These are phyloP conservation scores for Dendrobium chrysotoxum DNA, from an alignment of 106 monocot species.

Conservation along the genomic window DNA sequence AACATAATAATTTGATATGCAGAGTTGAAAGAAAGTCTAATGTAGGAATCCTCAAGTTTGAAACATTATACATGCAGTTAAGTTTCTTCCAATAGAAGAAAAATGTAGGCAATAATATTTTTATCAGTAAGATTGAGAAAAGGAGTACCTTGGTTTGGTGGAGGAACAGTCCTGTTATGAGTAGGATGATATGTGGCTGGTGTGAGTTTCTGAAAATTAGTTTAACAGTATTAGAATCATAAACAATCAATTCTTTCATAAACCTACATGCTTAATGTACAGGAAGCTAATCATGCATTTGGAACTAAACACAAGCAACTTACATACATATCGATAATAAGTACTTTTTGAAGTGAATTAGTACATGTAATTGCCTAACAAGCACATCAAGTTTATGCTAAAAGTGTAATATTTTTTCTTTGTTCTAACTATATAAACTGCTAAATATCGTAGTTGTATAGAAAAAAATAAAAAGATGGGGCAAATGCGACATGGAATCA, in stretches of 20 bases:
- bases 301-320: not conserved
- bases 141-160: constrained; percentile 60
- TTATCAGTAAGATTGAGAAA: not conserved
- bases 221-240: constrained; percentile 7
- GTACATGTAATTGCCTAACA: not conserved
- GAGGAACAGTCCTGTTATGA: constrained; percentile 61
- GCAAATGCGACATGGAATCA: not conserved
- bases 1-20: too few species aligned
- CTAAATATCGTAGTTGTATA: not conserved
- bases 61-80: not conserved
- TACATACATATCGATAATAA: not conserved
- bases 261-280: not conserved
- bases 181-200: constrained; percentile 65
- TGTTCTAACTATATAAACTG: not conserved
- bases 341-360: not conserved
- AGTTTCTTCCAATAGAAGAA: not conserved
- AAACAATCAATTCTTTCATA: not conserved
- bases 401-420: not conserved
- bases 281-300: not conserved
- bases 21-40: too few species aligned
- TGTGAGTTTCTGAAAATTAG: constrained; percentile 53
- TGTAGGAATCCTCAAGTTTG: not conserved
- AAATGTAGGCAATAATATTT: not conserved
- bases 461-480: not conserved
- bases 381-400: not conserved